Evolutionary conservation across 1,284 basidiomycete species (phyloP).

Genomic region (Ustilago vetiveriae): DNA sequence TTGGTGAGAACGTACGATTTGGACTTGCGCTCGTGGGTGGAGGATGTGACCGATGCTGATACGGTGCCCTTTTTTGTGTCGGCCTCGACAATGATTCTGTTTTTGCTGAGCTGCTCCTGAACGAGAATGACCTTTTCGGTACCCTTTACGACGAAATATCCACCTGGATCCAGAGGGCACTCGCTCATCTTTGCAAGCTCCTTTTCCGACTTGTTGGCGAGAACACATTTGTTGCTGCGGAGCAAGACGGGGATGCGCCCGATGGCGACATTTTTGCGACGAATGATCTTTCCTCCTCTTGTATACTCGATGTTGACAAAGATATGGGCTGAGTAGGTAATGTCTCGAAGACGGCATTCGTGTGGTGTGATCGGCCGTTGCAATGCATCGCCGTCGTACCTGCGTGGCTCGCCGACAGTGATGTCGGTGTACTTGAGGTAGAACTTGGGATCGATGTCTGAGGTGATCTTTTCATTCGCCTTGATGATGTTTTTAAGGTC

Average conservation of each 20-base stretch:
- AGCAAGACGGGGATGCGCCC: slow-evolving; percentile 97
- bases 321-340: slow-evolving; percentile 93
- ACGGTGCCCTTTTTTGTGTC: slow-evolving; percentile 84
- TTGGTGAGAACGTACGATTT: slow-evolving; percentile 98
- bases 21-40: slow-evolving; percentile 97
- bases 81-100: slow-evolving; percentile 94
- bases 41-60: slow-evolving; percentile 90
- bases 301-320: slow-evolving; percentile 96
- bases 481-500: slow-evolving; percentile 80
- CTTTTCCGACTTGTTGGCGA: slow-evolving; percentile 80
- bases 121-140: slow-evolving; percentile 99
- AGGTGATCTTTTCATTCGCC: slow-evolving; percentile 69
- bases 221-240: slow-evolving; percentile 83
- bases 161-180: slow-evolving; percentile 97
- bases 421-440: slow-evolving; percentile 98
- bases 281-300: slow-evolving; percentile 87
- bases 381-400: slow-evolving; percentile 78
- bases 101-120: slow-evolving; percentile 98
- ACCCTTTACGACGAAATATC: slow-evolving; percentile 98
- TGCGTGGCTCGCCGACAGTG: slow-evolving; percentile 78
- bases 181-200: slow-evolving; percentile 93
- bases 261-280: slow-evolving; percentile 84
- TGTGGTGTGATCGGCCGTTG: slow-evolving; percentile 92
- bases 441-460: slow-evolving; percentile 96
- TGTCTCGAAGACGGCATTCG: slow-evolving; percentile 95